Evolutionary conservation across 495 filamentous ascomycete genomes (phyloP).

Genomic region (Penicillium desertorum): DNA sequence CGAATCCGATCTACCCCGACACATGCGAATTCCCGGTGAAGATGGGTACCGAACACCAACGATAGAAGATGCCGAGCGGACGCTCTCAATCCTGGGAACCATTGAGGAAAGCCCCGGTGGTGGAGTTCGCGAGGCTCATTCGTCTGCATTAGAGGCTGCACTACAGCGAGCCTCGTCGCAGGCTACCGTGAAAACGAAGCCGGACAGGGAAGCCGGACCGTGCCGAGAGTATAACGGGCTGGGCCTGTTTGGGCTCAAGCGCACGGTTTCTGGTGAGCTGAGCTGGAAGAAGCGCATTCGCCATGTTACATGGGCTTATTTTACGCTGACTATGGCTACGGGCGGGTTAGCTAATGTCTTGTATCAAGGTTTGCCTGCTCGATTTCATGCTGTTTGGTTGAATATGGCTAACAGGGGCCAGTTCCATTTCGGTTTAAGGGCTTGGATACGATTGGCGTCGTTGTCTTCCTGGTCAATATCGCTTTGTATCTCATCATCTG

Average conservation of each 20-base stretch:
- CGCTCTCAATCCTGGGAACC: slow-evolving; percentile 19
- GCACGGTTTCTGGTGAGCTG: slow-evolving; percentile 23
- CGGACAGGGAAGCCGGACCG: slow-evolving; percentile 7
- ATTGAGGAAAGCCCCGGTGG: slow-evolving; percentile 13
- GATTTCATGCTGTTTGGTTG: neutral
- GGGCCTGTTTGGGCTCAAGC: neutral
- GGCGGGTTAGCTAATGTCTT: slow-evolving; percentile 81
- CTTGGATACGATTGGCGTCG: slow-evolving; percentile 66
- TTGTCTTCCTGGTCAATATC: slow-evolving; percentile 77
- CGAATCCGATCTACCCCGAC: slow-evolving; percentile 33
- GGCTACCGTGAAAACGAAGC: slow-evolving; percentile 12
- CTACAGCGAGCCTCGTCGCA: slow-evolving; percentile 27
- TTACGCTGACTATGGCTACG: slow-evolving; percentile 78
- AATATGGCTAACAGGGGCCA: slow-evolving; percentile 27
- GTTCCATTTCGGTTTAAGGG: slow-evolving; percentile 70
- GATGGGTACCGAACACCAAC: slow-evolving; percentile 53
- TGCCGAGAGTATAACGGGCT: slow-evolving; percentile 17
- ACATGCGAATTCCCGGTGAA: slow-evolving; percentile 44
- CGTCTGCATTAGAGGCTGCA: slow-evolving; percentile 33
- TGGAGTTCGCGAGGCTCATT: slow-evolving; percentile 32
- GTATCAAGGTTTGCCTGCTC: slow-evolving; percentile 53
- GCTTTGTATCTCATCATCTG: slow-evolving; percentile 69
- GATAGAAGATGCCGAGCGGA: slow-evolving; percentile 47
- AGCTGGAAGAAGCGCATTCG: slow-evolving; percentile 51
- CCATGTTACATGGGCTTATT: slow-evolving; percentile 66